These are phyloP conservation scores for Candida morakotiae DNA, from an alignment of 805 yeast species.

Conservation along the genomic window DNA sequence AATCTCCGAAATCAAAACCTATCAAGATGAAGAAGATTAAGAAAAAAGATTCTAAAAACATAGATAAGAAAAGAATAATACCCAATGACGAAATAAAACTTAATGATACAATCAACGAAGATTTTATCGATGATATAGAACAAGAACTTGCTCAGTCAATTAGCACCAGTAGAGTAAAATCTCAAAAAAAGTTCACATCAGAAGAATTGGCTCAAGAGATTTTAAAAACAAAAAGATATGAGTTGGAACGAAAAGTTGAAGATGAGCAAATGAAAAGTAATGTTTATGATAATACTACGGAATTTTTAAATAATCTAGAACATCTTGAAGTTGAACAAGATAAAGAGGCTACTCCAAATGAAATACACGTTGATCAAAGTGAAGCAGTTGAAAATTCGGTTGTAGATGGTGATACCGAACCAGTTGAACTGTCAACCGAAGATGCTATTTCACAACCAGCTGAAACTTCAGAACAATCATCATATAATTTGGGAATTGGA, in stretches of 20 bases:
- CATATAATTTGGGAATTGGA: constrained; percentile 19
- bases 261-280: constrained; percentile 16
- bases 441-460: not conserved
- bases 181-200: constrained; percentile 20
- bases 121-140: constrained; percentile 15
- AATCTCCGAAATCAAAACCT: not conserved
- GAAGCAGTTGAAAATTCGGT: not conserved
- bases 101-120: constrained; percentile 19
- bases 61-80: not conserved
- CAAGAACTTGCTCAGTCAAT: constrained; percentile 31
- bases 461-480: constrained; percentile 9
- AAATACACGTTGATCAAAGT: not conserved
- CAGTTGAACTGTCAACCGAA: not conserved
- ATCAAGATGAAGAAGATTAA: constrained; percentile 11
- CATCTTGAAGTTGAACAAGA: not conserved
- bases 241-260: constrained; percentile 12
- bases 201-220: constrained; percentile 35
- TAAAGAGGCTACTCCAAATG: not conserved
- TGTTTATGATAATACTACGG: constrained; percentile 40
- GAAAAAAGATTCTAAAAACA: not conserved
- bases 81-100: not conserved
- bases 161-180: constrained; percentile 19
- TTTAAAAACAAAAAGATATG: constrained; percentile 16
- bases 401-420: not conserved
- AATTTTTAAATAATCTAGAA: constrained; percentile 27